A percentile compares a stretch with the other conserved stretches of the same genome.
phyloP scores from a whole-genome alignment of 2,329 filamentous ascomycete species.

The Alternaria sp. region DNA sequence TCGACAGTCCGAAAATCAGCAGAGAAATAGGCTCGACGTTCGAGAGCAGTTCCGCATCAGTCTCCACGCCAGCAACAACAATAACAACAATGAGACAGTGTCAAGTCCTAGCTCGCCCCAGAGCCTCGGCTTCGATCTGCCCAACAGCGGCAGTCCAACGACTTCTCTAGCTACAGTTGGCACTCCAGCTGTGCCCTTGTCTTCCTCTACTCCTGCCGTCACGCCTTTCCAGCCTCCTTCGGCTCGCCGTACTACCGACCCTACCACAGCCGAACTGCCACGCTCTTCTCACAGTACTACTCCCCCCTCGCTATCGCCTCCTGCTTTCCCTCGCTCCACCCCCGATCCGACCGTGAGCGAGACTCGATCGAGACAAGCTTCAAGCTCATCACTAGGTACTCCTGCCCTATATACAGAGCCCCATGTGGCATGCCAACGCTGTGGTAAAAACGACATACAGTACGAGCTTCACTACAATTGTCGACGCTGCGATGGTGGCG shows the following conservation, averaged over 20 bases:
- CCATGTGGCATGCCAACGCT: slow-evolving; percentile 74
- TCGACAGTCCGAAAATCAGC: slow-evolving; percentile 52
- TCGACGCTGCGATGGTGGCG: slow-evolving; percentile 69
- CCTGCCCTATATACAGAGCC: slow-evolving; percentile 68
- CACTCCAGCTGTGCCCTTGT: slow-evolving; percentile 25
- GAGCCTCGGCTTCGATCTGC: slow-evolving; percentile 33
- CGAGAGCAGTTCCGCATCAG: slow-evolving; percentile 42
- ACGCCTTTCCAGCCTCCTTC: slow-evolving; percentile 25
- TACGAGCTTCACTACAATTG: slow-evolving; percentile 90
- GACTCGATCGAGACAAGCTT: slow-evolving; percentile 24
- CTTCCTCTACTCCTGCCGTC: slow-evolving; percentile 22
- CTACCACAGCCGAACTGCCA: slow-evolving; percentile 25
- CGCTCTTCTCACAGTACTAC: slow-evolving; percentile 34
- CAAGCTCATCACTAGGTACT: slow-evolving; percentile 14
- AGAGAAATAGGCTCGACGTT: slow-evolving; percentile 52
- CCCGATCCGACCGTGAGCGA: slow-evolving; percentile 34
- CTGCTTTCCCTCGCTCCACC: slow-evolving; percentile 37
- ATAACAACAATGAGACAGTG: slow-evolving; percentile 17
- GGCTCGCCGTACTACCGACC: slow-evolving; percentile 43
- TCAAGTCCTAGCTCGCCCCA: slow-evolving; percentile 42
- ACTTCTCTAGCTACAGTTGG: slow-evolving; percentile 34
- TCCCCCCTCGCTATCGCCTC: slow-evolving; percentile 30
- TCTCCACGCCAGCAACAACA: slow-evolving; percentile 20
- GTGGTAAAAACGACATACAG: slow-evolving; percentile 75
- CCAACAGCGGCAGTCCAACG: slow-evolving; percentile 34